A percentile compares a stretch with the other conserved stretches of the same genome.
Evolutionary conservation across 2,329 filamentous ascomycete species (phyloP).

Genomic region (Myriosclerotinia curreyana): DNA sequence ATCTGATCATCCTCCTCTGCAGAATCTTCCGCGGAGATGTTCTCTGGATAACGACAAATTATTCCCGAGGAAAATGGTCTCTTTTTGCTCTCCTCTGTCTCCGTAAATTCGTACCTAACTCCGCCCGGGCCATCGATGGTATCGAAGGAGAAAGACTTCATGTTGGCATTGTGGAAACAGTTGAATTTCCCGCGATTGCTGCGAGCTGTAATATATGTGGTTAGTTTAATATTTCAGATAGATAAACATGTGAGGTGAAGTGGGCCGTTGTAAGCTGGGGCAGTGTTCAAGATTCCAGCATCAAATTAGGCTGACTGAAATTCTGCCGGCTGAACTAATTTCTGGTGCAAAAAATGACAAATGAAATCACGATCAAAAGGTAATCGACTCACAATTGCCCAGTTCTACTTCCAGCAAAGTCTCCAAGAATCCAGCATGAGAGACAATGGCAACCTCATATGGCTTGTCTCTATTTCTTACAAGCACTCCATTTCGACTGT

Average conservation of each 20-base stretch:
- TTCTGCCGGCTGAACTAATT: not conserved
- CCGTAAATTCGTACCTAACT: not conserved
- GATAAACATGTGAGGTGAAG: not conserved
- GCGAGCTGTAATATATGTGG: not conserved
- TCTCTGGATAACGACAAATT: not conserved
- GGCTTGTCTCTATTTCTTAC: not conserved
- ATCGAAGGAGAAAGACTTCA: slow-evolving; percentile 4
- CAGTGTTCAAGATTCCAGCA: not conserved
- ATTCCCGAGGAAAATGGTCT: not conserved
- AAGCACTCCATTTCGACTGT: not conserved
- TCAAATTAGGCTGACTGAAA: not conserved
- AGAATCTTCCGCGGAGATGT: no score
- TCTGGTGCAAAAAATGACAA: not conserved
- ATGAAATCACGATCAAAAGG: not conserved
- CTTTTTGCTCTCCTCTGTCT: not conserved
- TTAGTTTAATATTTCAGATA: not conserved
- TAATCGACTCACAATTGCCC: not conserved
- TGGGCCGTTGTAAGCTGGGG: not conserved
- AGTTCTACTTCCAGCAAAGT: not conserved
- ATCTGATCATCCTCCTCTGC: not conserved
- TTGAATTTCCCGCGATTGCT: not conserved
- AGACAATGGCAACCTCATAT: slow-evolving; percentile 10
- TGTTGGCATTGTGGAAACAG: not conserved
- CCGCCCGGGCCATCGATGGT: not conserved
- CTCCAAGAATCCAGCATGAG: not conserved